Conservation (phyloP, 176 grass and related monocot species). For the Ensete ventricosum region DNA sequence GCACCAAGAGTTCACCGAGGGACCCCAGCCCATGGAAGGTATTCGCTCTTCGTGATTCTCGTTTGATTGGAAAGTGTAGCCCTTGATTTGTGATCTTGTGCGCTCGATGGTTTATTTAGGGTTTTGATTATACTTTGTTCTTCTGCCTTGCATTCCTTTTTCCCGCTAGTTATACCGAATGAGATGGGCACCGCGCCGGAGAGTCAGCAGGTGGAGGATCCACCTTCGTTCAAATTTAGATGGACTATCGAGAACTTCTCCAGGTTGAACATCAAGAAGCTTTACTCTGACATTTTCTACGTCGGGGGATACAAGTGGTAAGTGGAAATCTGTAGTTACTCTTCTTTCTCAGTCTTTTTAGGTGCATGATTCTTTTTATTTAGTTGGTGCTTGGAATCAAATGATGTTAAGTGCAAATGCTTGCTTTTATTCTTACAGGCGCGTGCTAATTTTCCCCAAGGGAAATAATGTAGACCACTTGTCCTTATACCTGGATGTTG, state of each 20-base stretch:
- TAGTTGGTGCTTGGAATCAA: neutral
- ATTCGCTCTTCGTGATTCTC: neutral
- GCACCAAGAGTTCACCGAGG: slow-evolving; percentile 31
- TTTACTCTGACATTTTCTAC: slow-evolving; percentile 40
- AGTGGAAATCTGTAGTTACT: slow-evolving; percentile 14
- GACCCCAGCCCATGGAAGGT: slow-evolving; percentile 59
- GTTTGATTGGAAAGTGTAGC: neutral
- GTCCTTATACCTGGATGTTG: slow-evolving; percentile 69
- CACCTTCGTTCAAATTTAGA: slow-evolving; percentile 46
- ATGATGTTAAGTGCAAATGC: neutral
- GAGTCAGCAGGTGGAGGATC: slow-evolving; percentile 36
- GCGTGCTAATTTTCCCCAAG: slow-evolving; percentile 53
- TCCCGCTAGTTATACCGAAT: slow-evolving; percentile 21
- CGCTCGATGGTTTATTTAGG: neutral
- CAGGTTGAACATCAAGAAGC: slow-evolving; percentile 25
- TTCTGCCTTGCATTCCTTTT: slow-evolving; percentile 1
- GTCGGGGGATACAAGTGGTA: slow-evolving; percentile 59
- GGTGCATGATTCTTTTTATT: neutral
- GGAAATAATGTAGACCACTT: slow-evolving; percentile 49
- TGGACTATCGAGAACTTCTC: slow-evolving; percentile 48
- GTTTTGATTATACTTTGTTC: slow-evolving; percentile 5
- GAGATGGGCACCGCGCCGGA: slow-evolving; percentile 28
- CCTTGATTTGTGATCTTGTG: no score
- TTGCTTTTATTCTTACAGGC: slow-evolving; percentile 35
- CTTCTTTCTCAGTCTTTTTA: neutral